Conservation (phyloP, 208 protist genomes). For the Crithidia fasciculata region DNA sequence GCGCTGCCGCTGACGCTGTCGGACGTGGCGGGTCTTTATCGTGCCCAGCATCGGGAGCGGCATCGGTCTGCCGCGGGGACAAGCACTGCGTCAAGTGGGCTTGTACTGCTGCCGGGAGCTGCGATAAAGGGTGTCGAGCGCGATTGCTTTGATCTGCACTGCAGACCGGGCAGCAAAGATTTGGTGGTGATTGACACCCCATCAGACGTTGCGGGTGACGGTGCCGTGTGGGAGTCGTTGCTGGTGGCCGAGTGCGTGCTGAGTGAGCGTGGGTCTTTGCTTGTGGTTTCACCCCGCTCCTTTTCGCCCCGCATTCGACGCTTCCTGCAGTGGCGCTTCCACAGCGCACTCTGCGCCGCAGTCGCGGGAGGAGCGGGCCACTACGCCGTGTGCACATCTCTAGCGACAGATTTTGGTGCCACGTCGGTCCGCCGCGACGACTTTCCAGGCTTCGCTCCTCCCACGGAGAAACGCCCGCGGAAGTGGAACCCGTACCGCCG, state of each 20-base stretch:
- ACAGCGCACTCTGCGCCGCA: conserved; percentile 6
- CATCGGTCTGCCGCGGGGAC: neutral
- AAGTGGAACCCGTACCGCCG: conserved; percentile 63
- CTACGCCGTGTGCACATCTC: conserved; percentile 35
- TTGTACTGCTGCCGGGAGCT: conserved; percentile 2
- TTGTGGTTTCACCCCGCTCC: conserved; percentile 17
- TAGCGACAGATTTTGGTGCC: conserved; percentile 29
- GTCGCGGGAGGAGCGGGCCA: neutral
- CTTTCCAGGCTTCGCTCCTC: conserved; percentile 47
- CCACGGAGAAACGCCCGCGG: conserved; percentile 29
- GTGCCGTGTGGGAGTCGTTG: conserved; percentile 25
- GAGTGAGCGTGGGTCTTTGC: conserved; percentile 14
- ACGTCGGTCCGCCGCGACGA: conserved; percentile 14
- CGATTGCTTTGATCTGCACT: conserved; percentile 23
- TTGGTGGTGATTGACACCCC: conserved; percentile 22
- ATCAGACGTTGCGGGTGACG: neutral
- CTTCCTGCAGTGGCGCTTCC: conserved; percentile 39
- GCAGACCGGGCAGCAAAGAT: conserved; percentile 30
- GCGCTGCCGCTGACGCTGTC: conserved; percentile 20
- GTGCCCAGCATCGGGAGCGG: conserved; percentile 18
- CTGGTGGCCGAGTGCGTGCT: conserved; percentile 28
- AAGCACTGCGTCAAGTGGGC: neutral
- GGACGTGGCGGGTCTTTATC: conserved; percentile 16
- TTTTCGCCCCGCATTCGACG: conserved; percentile 13
- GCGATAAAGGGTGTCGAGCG: neutral